Conservation (phyloP, 2,329 filamentous ascomycete species). For the Myotisia sp. region DNA sequence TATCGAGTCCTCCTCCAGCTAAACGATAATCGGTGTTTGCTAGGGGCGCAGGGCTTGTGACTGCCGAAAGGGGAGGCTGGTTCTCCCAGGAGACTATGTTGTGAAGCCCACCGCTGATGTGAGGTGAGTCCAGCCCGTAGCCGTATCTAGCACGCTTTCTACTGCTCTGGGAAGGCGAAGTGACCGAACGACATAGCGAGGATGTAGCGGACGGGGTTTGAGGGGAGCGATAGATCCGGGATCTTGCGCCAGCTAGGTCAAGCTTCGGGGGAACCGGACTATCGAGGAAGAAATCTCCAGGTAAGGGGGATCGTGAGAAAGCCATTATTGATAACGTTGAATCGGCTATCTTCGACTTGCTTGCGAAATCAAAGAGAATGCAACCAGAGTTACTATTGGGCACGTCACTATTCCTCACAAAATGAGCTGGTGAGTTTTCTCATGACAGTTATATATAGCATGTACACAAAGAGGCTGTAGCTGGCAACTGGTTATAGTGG, state of each 20-base stretch:
- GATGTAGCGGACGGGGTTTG: constrained; percentile 24
- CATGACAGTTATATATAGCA: no score
- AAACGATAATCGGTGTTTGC: constrained; percentile 27
- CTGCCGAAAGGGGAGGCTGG: constrained; percentile 12
- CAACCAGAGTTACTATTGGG: no score
- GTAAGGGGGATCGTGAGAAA: constrained; percentile 8
- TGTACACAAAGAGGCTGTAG: no score
- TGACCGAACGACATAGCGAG: constrained; percentile 24
- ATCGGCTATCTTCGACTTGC: no score
- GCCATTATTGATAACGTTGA: constrained; percentile 7
- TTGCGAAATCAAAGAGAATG: no score
- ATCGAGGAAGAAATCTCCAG: constrained; percentile 22
- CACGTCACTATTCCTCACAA: no score
- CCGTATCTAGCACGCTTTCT: constrained; percentile 12
- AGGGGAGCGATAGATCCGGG: constrained; percentile 26
- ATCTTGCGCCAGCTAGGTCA: constrained; percentile 25
- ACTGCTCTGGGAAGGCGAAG: constrained; percentile 11
- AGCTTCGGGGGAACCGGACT: constrained; percentile 24
- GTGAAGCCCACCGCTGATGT: constrained; percentile 3
- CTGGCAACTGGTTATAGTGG: no score
- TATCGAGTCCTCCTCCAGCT: constrained; percentile 21
- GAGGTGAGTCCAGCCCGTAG: constrained; percentile 6
- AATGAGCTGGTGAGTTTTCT: no score
- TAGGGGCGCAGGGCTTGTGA: constrained; percentile 24
- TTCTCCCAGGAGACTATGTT: constrained; percentile 6